Percentiles rank a stretch among this genome's conserved stretches.
Evolutionary conservation across 1,139 yeast genomes (phyloP).

Genomic region (Yamadazyma dendronema): DNA sequence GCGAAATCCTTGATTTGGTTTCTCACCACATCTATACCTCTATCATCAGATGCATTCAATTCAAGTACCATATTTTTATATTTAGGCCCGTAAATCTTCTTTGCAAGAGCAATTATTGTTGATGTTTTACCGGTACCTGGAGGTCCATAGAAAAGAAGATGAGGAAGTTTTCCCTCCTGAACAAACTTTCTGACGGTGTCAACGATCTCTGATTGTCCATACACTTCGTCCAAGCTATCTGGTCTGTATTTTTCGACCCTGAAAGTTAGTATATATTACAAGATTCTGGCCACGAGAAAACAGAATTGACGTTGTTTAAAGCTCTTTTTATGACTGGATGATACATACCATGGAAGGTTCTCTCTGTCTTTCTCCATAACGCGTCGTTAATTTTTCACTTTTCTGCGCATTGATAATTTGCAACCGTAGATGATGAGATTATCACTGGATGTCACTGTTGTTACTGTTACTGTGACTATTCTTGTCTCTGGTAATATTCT

Average conservation of each 20-base stretch:
- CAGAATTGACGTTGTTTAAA: no score
- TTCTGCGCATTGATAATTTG: neutral
- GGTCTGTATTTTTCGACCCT: conserved; percentile 98
- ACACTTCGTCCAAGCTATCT: conserved; percentile 72
- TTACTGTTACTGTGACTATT: no score
- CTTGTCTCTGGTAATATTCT: no score
- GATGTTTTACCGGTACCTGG: conserved; percentile 99
- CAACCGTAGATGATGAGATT: neutral
- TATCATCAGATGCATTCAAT: conserved; percentile 81
- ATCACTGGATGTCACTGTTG: no score
- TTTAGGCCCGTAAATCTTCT: conserved; percentile 84
- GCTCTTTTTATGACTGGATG: neutral
- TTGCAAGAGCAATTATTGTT: conserved; percentile 85
- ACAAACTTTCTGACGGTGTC: conserved; percentile 81
- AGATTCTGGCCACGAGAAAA: neutral
- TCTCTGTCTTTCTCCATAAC: conserved; percentile 19
- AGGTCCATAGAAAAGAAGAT: conserved; percentile 89
- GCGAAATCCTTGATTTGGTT: conserved; percentile 85
- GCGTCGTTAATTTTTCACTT: neutral
- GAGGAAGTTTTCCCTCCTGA: conserved; percentile 81
- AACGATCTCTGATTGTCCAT: conserved; percentile 88
- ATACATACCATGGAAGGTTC: conserved; percentile 44
- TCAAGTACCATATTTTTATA: conserved; percentile 89
- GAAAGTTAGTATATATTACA: conserved; percentile 19
- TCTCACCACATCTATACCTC: conserved; percentile 85